Conservation (phyloP, 306 rosid species). For the Vicia sativa region DNA sequence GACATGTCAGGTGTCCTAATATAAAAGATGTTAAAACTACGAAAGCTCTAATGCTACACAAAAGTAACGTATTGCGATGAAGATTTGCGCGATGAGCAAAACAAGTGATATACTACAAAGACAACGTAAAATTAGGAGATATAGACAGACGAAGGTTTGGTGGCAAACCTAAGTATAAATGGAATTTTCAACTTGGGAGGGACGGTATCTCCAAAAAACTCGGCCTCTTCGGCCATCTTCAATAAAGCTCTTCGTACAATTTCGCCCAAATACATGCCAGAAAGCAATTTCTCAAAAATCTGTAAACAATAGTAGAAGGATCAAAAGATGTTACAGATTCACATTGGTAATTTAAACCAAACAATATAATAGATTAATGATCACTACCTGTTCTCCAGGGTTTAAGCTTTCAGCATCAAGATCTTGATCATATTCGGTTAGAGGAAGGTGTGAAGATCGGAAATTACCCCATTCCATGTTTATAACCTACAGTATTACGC, state of each 20-base stretch:
- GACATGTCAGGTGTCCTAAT: constrained; percentile 96
- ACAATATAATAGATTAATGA: neutral
- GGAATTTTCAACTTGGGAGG: constrained; percentile 76
- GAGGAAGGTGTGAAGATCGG: constrained; percentile 83
- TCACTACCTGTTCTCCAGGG: constrained; percentile 86
- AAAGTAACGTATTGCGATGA: neutral
- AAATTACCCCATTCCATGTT: constrained; percentile 99
- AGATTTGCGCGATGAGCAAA: constrained; percentile 27
- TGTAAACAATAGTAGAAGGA: constrained; percentile 49
- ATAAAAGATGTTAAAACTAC: constrained; percentile 38
- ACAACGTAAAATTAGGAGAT: constrained; percentile 3
- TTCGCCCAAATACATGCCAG: constrained; percentile 95
- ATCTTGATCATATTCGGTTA: constrained; percentile 77
- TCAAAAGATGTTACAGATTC: constrained; percentile 35
- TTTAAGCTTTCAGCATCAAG: constrained; percentile 85
- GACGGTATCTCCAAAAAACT: constrained; percentile 73
- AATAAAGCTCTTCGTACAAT: constrained; percentile 70
- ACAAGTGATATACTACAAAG: constrained; percentile 7
- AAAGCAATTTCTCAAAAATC: constrained; percentile 87
- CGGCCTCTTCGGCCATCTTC: constrained; percentile 86
- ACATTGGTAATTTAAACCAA: constrained; percentile 1
- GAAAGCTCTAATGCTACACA: constrained; percentile 20
- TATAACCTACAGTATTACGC: constrained; percentile 60
- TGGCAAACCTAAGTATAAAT: constrained; percentile 66
- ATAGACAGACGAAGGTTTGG: neutral